Percentiles rank a stretch among this genome's conserved stretches.
These are phyloP conservation scores for Oryza australiensis DNA, from an alignment of 176 grass and related monocot species.

Conservation along the genomic window DNA sequence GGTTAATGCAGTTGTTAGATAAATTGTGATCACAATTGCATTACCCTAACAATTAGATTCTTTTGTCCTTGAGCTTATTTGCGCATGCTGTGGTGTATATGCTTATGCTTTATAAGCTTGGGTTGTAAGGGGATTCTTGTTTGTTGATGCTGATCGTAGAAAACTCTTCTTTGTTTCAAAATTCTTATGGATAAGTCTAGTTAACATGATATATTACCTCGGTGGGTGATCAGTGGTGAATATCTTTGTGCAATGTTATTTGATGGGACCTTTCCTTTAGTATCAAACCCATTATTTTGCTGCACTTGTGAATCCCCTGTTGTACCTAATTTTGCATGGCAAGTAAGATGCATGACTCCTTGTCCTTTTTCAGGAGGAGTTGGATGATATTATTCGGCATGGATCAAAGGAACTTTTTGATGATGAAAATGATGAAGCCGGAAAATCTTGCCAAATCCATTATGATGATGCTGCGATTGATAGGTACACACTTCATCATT, in stretches of 20 bases:
- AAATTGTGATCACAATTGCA: constrained; percentile 22
- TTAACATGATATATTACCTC: background rate
- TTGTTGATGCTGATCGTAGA: constrained; percentile 6
- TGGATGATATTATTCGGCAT: constrained; percentile 98
- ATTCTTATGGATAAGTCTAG: constrained; percentile 1
- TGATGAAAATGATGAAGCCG: constrained; percentile 86
- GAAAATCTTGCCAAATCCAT: constrained; percentile 94
- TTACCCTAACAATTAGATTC: constrained; percentile 8
- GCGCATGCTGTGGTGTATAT: background rate
- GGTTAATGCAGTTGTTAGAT: constrained; percentile 1
- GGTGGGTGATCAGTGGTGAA: constrained; percentile 23
- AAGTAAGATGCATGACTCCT: constrained; percentile 19
- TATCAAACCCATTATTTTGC: background rate
- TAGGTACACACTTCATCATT: constrained; percentile 48
- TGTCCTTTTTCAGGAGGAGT: constrained; percentile 64
- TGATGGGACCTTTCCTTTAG: background rate
- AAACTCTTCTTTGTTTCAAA: constrained; percentile 19
- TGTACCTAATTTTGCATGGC: constrained; percentile 22
- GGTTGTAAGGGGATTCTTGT: constrained; percentile 19
- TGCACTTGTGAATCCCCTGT: constrained; percentile 16
- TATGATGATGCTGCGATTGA: constrained; percentile 95
- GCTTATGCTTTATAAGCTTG: constrained; percentile 10
- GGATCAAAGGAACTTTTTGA: constrained; percentile 99
- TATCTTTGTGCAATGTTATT: constrained; percentile 11
- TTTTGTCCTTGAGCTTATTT: constrained; percentile 10